Base-by-base conservation (phyloP, 1,139 yeast species). In the Wickerhamiella infanticola region DNA sequence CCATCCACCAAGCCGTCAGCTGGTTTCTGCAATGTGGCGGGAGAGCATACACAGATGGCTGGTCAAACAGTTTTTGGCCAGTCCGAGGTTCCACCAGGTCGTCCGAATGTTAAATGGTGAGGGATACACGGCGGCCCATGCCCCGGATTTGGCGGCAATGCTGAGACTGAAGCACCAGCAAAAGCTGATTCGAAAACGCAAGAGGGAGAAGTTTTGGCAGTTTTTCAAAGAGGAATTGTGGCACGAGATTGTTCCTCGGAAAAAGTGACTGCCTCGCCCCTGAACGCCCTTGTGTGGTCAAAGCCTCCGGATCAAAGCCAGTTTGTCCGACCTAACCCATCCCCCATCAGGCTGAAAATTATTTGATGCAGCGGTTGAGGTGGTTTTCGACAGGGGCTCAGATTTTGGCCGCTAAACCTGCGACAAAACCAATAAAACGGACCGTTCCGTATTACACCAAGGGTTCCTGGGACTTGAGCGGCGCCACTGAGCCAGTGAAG, bases 31-130 rank as follows among this genome's bases (percentile, higher is more conserved):
- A 9, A 52, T 53, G 52, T 57, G 59, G 58, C 53, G 53, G 33
- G 51, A 51, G 33, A 44, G 50, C n/a, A 50, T 55, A 3, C 60
- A 57, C 44, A 51, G 50, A 33, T 55, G 48, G 38, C 50, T 57
- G 3, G 60, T 57, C 18, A 47, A 48, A 24, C 53, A 70, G 68
- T 65, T 81, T 5, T 69, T 83, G 53, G 69, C 68, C 39, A 79
- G 90, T 5, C 75, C 73, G 0, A 67, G 73, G 1, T 85, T 85
- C 58, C 80, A 81, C 55, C 66, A 75, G 41, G 75, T 81, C 67
- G 95, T 84, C 4, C 68, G 78, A 41, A 66, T 68, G 47, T 72
- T 84, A 24, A 84, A 85, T 57, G 75, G 57, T 23, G 49, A 47
- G 24, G 52, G 48, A 3, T 45, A 47, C 31, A 45, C 35, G 43